Evolutionary conservation across 129 eudicot species (phyloP), one percentile per base, ranked within the genome.

Genomic region (Flaveria brownii): DNA sequence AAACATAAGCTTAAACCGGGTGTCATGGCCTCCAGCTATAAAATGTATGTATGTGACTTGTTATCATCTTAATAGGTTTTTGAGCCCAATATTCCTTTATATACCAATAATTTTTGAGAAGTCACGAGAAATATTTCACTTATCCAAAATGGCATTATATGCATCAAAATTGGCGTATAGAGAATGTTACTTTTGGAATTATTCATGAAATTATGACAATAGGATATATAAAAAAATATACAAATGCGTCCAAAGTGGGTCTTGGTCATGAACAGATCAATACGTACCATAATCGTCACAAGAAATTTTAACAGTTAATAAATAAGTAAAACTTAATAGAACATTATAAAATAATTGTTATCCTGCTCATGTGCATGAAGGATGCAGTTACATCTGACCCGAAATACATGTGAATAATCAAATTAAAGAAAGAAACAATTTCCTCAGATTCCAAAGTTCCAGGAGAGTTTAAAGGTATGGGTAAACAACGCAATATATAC

Each of bases 121-220:
- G 75, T 82, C 85, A 77, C 82, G 85, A 77, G 82, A 82, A 77
- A 82, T 78, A 71, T 71, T 77, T 77, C 64, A 60, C 75, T 52
- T 52, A 73, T 82, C 85, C 74, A 65, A 39, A 76, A 82, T 62
- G 74, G 78, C 78, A 51, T 64, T 72, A 51, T 63, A 42, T 79
- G 78, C 74, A 65, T 52, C 18, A 79, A 79, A 63, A 26, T 72
- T 65, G 74, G 78, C 68, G 57, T 72, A 67, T 65, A 72, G 78
- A 72, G 83, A 79, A 79, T 79, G 78, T 79, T 79, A 79, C 57
- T 52, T 78, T 78, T 79, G 60, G 83, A 52, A 39, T 73, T 72
- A 77, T 82, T 71, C 78, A 70, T 76, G 80, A 81, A 62, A 76
- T 45, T 63, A 70, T 82, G 49, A 70, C 78, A 82, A 70, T 39